Conservation (phyloP, 805 yeast genomes). For the Suhomyces sp. region DNA sequence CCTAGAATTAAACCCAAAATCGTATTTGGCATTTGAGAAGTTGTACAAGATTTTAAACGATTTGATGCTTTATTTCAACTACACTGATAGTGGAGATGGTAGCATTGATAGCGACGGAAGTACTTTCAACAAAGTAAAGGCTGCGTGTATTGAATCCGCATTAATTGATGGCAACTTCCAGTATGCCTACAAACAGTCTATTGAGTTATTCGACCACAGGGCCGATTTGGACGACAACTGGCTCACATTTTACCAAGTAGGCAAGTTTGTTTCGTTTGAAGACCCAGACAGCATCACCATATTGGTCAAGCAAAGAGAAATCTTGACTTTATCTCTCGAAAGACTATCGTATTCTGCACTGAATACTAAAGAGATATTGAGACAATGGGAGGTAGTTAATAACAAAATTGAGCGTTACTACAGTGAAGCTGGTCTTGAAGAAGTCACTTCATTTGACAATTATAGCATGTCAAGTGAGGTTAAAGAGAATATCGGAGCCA, state of each 20-base stretch:
- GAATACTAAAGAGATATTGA: conserved; percentile 52
- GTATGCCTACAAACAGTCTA: conserved; percentile 49
- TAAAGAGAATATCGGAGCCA: conserved; percentile 18
- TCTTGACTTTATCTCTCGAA: conserved; percentile 51
- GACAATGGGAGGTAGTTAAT: conserved; percentile 61
- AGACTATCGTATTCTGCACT: conserved; percentile 30
- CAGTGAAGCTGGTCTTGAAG: neutral
- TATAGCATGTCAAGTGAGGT: conserved; percentile 12
- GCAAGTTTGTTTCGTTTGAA: conserved; percentile 43
- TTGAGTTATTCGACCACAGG: conserved; percentile 32
- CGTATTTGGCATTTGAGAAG: conserved; percentile 45
- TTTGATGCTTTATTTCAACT: conserved; percentile 39
- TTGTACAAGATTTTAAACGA: conserved; percentile 41
- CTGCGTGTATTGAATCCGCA: conserved; percentile 65
- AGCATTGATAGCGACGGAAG: conserved; percentile 2
- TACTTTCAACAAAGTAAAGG: conserved; percentile 31
- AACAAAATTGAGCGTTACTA: conserved; percentile 25
- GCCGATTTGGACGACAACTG: conserved; percentile 43
- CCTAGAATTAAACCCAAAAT: conserved; percentile 52
- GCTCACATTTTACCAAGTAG: conserved; percentile 74
- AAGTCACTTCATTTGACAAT: conserved; percentile 3
- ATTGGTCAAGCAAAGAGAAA: conserved; percentile 49
- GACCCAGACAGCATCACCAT: conserved; percentile 17
- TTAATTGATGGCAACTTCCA: conserved; percentile 59
- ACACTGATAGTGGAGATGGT: conserved; percentile 6